phyloP scores from a whole-genome alignment of 805 yeast genomes.

The Hagleromyces aurorensis region DNA sequence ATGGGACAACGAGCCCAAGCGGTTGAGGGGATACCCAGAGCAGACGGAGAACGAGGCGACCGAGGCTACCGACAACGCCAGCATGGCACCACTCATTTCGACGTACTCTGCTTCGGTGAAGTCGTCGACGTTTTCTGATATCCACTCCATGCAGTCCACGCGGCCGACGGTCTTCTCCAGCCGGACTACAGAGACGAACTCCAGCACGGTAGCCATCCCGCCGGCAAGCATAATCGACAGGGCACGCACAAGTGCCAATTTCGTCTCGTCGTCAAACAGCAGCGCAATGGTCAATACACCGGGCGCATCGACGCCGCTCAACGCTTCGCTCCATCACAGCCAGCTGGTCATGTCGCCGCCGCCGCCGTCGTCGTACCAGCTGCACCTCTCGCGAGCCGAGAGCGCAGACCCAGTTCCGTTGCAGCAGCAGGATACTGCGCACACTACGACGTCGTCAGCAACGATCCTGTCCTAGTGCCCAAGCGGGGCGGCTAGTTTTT shows the following conservation, averaged over 20 bases:
- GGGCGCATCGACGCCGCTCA: slow-evolving; percentile 10
- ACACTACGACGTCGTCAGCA: too few species aligned
- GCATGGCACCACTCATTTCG: slow-evolving; percentile 30
- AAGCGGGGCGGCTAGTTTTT: too few species aligned
- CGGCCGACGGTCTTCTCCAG: slow-evolving; percentile 31
- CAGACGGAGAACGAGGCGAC: slow-evolving; percentile 2
- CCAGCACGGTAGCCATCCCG: slow-evolving; percentile 61
- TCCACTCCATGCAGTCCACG: slow-evolving; percentile 30
- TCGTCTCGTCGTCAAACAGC: slow-evolving; percentile 12
- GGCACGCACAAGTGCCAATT: slow-evolving; percentile 30
- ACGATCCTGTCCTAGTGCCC: too few species aligned
- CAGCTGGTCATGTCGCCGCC: slow-evolving; percentile 5
- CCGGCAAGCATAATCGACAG: slow-evolving; percentile 67
- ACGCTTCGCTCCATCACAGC: slow-evolving; percentile 1
- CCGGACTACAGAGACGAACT: slow-evolving; percentile 42
- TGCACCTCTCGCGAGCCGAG: slow-evolving; percentile 14
- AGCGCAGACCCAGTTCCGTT: too few species aligned
- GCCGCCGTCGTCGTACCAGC: slow-evolving; percentile 5
- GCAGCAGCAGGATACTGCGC: too few species aligned
- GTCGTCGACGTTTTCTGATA: slow-evolving; percentile 33
- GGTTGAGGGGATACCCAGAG: slow-evolving; percentile 3
- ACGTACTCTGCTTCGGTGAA: slow-evolving; percentile 30
- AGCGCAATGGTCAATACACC: slow-evolving; percentile 13
- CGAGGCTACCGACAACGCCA: slow-evolving; percentile 21
- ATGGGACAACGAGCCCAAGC: slow-evolving; percentile 20